Evolutionary conservation across 2,329 filamentous ascomycete species (phyloP).

Genomic region (Dactylonectria macrodidyma): DNA sequence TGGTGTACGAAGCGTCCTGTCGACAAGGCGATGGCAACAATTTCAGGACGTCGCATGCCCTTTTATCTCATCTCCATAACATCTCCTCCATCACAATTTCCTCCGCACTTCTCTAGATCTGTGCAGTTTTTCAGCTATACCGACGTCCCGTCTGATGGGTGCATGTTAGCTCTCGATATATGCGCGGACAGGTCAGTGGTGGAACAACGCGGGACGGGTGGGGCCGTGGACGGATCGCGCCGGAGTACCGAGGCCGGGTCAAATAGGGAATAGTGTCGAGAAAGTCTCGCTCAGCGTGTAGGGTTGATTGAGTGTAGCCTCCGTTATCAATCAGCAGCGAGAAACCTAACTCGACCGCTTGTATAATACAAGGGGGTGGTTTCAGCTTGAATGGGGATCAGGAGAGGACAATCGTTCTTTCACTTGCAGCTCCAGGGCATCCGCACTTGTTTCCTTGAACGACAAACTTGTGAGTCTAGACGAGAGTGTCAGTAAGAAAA

Average conservation of each 20-base stretch:
- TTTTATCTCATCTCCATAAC: conserved; percentile 2
- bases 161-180: conserved; percentile 2
- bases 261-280: conserved; percentile 11
- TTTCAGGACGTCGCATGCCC: neutral
- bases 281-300: neutral
- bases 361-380: neutral
- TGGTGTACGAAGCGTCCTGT: neutral
- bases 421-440: neutral
- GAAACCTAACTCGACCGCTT: conserved; percentile 11
- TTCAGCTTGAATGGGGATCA: neutral
- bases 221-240: conserved; percentile 7
- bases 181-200: conserved; percentile 25
- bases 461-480: too few species aligned
- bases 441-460: too few species aligned
- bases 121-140: neutral
- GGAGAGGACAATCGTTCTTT: neutral
- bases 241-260: conserved; percentile 6
- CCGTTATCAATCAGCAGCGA: conserved; percentile 1
- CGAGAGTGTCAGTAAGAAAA: too few species aligned
- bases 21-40: neutral
- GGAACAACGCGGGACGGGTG: conserved; percentile 22
- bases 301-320: neutral
- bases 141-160: neutral
- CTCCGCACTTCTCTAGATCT: conserved; percentile 16
- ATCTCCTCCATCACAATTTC: neutral